These are phyloP conservation scores for Microglena sp. DNA, from an alignment of 139 green algal genomes.

Conservation along the genomic window DNA sequence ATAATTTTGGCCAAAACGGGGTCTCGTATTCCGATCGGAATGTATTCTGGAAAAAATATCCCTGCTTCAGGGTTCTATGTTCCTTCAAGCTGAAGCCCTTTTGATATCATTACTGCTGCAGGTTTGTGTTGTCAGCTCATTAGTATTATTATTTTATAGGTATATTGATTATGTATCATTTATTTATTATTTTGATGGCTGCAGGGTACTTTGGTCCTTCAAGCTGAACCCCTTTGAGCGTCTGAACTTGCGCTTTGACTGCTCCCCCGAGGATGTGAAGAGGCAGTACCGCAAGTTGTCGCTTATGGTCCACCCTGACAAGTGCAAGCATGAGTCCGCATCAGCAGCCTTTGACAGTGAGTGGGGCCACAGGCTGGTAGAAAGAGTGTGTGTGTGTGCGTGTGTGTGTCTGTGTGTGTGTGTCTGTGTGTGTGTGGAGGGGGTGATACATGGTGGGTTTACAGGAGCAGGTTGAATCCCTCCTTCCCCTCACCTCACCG, in stretches of 20 bases:
- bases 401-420: slow-evolving; percentile 16
- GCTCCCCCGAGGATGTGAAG: slow-evolving; percentile 53
- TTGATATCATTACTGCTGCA: no score
- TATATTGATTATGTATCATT: no score
- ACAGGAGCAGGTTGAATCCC: background rate
- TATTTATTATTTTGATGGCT: no score
- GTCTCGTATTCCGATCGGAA: no score
- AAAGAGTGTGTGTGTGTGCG: slow-evolving; percentile 11
- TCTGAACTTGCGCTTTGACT: slow-evolving; percentile 75
- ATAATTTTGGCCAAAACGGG: no score
- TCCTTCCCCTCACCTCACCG: slow-evolving; percentile 10
- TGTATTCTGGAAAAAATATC: no score
- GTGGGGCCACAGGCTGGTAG: slow-evolving; percentile 2
- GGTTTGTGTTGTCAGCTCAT: no score
- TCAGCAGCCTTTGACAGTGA: slow-evolving; percentile 76
- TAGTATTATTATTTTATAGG: no score
- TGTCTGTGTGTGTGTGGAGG: slow-evolving; percentile 7
- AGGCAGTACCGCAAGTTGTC: slow-evolving; percentile 81
- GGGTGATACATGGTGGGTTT: background rate
- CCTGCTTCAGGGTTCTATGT: no score
- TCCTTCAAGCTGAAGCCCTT: no score
- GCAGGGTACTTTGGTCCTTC: slow-evolving; percentile 81
- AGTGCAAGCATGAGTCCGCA: slow-evolving; percentile 73
- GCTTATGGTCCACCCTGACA: slow-evolving; percentile 85
- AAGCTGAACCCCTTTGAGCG: slow-evolving; percentile 96